phyloP scores from a whole-genome alignment of 306 rosid species.

The Trifolium dubium region DNA sequence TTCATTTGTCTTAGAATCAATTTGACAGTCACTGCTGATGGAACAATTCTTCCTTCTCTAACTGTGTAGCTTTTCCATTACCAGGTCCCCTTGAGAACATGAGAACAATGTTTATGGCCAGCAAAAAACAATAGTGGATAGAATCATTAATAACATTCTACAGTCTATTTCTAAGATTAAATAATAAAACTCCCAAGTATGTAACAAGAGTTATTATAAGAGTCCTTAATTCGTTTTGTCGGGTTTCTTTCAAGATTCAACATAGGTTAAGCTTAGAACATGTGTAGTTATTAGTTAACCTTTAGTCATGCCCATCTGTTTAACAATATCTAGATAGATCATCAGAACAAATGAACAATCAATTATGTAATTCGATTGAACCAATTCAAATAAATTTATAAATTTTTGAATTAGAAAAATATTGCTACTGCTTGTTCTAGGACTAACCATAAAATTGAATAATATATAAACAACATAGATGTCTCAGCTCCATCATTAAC shows the following conservation, averaged over 20 bases:
- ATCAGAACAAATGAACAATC: background rate
- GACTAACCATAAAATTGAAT: background rate
- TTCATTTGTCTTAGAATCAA: conserved; percentile 84
- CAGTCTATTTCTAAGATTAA: background rate
- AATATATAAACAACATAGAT: background rate
- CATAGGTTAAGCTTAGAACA: conserved; percentile 12
- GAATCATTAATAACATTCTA: conserved; percentile 7
- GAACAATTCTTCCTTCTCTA: conserved; percentile 87
- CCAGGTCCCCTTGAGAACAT: conserved; percentile 99
- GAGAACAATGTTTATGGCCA: conserved; percentile 29
- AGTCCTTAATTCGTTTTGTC: conserved; percentile 20
- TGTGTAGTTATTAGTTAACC: background rate
- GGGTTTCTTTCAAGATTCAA: conserved; percentile 26
- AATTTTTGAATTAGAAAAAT: background rate
- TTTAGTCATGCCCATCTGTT: background rate
- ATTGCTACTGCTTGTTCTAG: no score
- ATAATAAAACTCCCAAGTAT: conserved; percentile 3
- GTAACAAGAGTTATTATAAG: conserved; percentile 20
- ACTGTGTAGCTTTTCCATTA: conserved; percentile 95
- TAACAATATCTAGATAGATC: conserved; percentile 6
- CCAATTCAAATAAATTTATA: background rate
- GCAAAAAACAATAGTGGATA: conserved; percentile 1
- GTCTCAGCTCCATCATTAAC: conserved; percentile 21
- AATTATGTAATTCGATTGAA: background rate
- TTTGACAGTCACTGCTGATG: conserved; percentile 81